A percentile compares a stretch with the other conserved stretches of the same genome.
phyloP scores from a whole-genome alignment of 345 rosid genomes.

The Eucalyptus brandiana region DNA sequence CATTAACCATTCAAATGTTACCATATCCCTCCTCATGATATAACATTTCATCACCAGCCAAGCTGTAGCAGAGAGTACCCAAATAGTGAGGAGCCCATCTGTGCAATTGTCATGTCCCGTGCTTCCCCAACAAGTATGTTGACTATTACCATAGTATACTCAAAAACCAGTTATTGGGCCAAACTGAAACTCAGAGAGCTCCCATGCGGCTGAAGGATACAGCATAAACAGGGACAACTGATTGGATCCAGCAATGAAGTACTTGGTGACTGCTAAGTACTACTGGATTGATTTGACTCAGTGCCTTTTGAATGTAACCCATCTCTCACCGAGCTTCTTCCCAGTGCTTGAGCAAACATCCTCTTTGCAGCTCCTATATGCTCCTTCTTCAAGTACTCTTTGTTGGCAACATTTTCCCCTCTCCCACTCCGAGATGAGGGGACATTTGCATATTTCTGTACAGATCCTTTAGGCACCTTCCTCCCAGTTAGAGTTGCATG shows the following conservation, averaged over 20 bases:
- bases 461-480: neutral
- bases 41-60: neutral
- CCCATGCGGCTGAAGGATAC: neutral
- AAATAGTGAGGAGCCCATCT: neutral
- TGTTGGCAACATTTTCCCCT: constrained; percentile 5
- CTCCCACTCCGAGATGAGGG: neutral
- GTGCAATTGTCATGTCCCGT: neutral
- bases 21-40: neutral
- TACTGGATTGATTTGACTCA: constrained; percentile 6
- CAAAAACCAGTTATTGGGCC: neutral
- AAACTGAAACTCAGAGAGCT: neutral
- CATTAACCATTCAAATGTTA: neutral
- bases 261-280: neutral
- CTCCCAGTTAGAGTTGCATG: constrained; percentile 2
- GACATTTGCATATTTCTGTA: neutral
- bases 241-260: neutral
- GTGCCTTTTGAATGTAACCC: constrained; percentile 4
- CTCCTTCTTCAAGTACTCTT: constrained; percentile 28
- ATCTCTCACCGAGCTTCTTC: constrained; percentile 17
- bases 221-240: neutral
- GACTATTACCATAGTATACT: neutral
- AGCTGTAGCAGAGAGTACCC: neutral
- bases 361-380: constrained; percentile 58
- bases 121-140: neutral
- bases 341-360: constrained; percentile 57